Conservation (phyloP, 2,329 filamentous ascomycete species). For the Penicillium nordicum region DNA sequence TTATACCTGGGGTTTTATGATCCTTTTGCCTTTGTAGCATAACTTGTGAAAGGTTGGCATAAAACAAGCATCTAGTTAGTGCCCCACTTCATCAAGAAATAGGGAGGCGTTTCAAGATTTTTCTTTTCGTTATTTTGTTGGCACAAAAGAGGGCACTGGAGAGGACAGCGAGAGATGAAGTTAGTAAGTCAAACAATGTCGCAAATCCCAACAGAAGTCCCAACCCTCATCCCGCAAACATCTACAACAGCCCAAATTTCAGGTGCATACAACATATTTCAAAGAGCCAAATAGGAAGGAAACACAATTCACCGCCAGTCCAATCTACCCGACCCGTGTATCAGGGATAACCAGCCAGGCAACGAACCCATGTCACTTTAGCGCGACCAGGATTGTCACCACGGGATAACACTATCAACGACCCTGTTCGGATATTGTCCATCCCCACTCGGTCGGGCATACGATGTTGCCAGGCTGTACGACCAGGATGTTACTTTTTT, state of each 20-base stretch:
- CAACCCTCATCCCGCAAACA: neutral
- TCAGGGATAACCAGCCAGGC: neutral
- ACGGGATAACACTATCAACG: neutral
- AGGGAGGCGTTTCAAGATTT: no score
- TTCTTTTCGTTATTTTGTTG: neutral
- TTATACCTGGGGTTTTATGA: no score
- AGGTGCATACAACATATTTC: neutral
- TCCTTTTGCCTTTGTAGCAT: no score
- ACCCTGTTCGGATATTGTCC: slow-evolving; percentile 4
- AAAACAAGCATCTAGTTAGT: no score
- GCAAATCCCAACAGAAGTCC: neutral
- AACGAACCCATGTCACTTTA: slow-evolving; percentile 1
- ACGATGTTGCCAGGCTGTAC: neutral
- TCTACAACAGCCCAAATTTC: neutral
- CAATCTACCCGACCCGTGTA: neutral
- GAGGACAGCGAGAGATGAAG: neutral
- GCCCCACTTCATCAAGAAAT: no score
- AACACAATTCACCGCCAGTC: slow-evolving; percentile 9
- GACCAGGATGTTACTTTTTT: slow-evolving; percentile 1
- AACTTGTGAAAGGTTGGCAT: no score
- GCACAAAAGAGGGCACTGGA: neutral
- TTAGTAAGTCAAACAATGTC: neutral
- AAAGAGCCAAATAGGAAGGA: slow-evolving; percentile 3
- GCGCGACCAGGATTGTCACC: neutral
- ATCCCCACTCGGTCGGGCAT: neutral